Conservation (phyloP, 257 asterid species). For the Solanum neorickii region DNA sequence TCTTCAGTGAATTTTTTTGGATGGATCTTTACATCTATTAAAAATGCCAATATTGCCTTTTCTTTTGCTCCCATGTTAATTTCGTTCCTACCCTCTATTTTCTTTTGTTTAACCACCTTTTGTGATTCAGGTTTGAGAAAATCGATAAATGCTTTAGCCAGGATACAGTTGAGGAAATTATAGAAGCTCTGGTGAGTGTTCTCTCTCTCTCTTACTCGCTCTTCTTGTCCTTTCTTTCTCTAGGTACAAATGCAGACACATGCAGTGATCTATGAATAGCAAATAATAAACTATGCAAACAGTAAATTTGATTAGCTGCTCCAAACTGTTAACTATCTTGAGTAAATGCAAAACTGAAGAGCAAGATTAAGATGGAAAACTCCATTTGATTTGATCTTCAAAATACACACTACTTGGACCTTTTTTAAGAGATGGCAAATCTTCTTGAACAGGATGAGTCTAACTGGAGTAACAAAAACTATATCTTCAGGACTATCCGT, state of each 20-base stretch:
- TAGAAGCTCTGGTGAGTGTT: conserved; percentile 70
- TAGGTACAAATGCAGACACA: not conserved
- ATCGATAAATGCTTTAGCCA: conserved; percentile 64
- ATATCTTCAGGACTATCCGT: not conserved
- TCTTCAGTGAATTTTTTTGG: not conserved
- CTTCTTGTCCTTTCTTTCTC: not conserved
- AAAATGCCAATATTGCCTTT: not conserved
- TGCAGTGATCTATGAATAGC: not conserved
- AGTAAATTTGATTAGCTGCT: not conserved
- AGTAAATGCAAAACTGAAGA: not conserved
- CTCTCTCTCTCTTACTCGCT: not conserved
- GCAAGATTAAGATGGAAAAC: not conserved
- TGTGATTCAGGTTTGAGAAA: conserved; percentile 47
- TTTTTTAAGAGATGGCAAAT: not conserved
- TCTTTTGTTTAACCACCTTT: not conserved
- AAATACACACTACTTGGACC: not conserved
- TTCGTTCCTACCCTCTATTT: not conserved
- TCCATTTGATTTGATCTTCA: not conserved
- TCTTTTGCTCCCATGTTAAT: not conserved
- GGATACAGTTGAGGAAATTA: conserved; percentile 83
- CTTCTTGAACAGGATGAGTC: not conserved
- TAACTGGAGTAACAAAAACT: not conserved
- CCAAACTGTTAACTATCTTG: not conserved
- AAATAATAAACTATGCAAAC: not conserved
- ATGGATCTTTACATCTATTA: not conserved